Evolutionary conservation across 2,329 filamentous ascomycete species (phyloP).

Genomic region (Phaeosphaeriaceae sp.): DNA sequence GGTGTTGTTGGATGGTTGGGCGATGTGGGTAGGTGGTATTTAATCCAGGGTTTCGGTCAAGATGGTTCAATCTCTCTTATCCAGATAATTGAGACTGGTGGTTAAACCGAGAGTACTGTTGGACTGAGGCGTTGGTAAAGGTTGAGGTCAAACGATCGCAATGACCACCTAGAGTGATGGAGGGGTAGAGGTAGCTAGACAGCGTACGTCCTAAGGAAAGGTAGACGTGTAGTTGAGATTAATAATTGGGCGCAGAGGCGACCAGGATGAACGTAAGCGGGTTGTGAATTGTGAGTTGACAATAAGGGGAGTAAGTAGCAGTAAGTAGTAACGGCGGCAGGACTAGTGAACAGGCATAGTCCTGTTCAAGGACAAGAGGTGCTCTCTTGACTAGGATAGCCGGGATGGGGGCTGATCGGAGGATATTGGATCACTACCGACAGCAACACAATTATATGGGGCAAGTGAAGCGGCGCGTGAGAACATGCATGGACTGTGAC

Average conservation of each 20-base stretch:
- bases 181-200: conserved; percentile 7
- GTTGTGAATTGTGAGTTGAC: conserved; percentile 30
- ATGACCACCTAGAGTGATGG: conserved; percentile 5
- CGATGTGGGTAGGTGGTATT: not conserved
- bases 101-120: not conserved
- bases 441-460: conserved; percentile 20
- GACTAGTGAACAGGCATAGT: conserved; percentile 34
- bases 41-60: not conserved
- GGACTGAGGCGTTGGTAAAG: not conserved
- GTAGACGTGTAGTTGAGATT: conserved; percentile 25
- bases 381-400: conserved; percentile 27
- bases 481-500: conserved; percentile 34
- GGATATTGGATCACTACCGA: conserved; percentile 26
- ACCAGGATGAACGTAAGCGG: conserved; percentile 30
- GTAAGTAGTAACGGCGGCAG: conserved; percentile 29
- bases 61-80: no score
- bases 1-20: not conserved
- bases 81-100: not conserved
- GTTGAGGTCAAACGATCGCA: not conserved
- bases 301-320: conserved; percentile 27
- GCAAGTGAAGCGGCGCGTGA: conserved; percentile 35
- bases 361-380: conserved; percentile 27
- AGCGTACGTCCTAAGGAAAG: conserved; percentile 23
- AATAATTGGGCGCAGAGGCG: conserved; percentile 27
- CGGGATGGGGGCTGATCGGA: conserved; percentile 27